These are phyloP conservation scores for Parietaria judaica DNA, from an alignment of 306 rosid species.

Conservation along the genomic window DNA sequence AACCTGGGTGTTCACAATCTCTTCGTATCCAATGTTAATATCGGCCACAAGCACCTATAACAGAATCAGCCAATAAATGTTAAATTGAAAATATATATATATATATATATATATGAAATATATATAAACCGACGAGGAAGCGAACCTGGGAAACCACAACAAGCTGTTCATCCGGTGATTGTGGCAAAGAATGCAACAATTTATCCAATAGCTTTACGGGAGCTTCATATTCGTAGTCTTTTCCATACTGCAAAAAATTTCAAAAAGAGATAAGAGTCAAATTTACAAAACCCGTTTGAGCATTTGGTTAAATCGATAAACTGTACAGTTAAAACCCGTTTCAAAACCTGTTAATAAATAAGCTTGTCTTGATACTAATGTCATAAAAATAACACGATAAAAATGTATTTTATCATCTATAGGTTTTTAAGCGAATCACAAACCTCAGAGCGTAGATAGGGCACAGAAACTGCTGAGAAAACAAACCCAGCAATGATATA, in stretches of 20 bases:
- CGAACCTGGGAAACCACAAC: conserved; percentile 90
- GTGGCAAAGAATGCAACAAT: conserved; percentile 70
- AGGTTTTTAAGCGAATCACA: conserved; percentile 7
- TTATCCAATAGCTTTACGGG: conserved; percentile 95
- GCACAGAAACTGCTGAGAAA: conserved; percentile 76
- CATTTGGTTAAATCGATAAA: no score
- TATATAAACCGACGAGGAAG: conserved; percentile 2
- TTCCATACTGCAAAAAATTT: conserved; percentile 61
- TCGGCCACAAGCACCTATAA: conserved; percentile 91
- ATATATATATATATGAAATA: not conserved
- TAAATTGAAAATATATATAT: not conserved
- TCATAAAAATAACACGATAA: no score
- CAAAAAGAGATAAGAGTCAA: conserved; percentile 6
- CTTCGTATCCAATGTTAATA: conserved; percentile 92
- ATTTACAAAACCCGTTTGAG: not conserved
- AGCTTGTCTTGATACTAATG: no score
- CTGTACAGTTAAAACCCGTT: no score
- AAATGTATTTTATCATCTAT: no score
- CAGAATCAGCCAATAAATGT: conserved; percentile 12
- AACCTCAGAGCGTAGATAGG: conserved; percentile 98
- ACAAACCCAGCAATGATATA: conserved; percentile 94
- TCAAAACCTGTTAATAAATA: no score
- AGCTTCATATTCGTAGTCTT: conserved; percentile 86
- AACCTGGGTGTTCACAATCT: conserved; percentile 89
- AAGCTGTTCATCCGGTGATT: conserved; percentile 83